Evolutionary conservation across 768 basidiomycete species (phyloP).

Genomic region (Suillus paluster): DNA sequence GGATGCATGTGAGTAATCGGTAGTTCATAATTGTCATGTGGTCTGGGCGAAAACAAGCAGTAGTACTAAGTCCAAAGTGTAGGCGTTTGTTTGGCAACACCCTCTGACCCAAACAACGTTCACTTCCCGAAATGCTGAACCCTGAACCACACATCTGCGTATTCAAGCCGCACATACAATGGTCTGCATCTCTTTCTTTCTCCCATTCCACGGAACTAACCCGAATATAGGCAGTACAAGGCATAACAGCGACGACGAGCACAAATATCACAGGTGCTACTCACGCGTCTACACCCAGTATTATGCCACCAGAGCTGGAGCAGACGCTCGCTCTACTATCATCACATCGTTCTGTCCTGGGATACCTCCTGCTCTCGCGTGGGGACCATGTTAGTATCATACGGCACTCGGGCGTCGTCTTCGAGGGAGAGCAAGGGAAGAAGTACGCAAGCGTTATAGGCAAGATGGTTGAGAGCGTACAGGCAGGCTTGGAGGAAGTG

Average conservation of each 20-base stretch:
- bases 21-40: too few species aligned
- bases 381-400: constrained; percentile 78
- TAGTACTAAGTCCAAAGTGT: not conserved
- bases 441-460: constrained; percentile 76
- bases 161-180: not conserved
- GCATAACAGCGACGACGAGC: constrained; percentile 17
- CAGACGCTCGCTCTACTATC: constrained; percentile 77
- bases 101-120: constrained; percentile 6
- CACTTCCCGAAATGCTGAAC: not conserved
- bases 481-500: constrained; percentile 78
- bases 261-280: constrained; percentile 16
- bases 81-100: constrained; percentile 3
- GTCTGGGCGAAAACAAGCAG: not conserved
- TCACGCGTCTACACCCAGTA: constrained; percentile 26
- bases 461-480: constrained; percentile 78
- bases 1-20: too few species aligned
- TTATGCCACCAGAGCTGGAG: constrained; percentile 83
- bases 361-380: constrained; percentile 83
- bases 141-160: not conserved
- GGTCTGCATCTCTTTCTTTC: not conserved
- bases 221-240: constrained; percentile 11
- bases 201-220: not conserved
- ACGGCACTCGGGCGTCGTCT: constrained; percentile 81
- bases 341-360: constrained; percentile 82
- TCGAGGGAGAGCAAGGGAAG: constrained; percentile 82